A percentile compares a stretch with the other conserved stretches of the same genome.
Evolutionary conservation across 495 filamentous ascomycete species (phyloP).

Genomic region (Hypoxylon lienhwacheense): DNA sequence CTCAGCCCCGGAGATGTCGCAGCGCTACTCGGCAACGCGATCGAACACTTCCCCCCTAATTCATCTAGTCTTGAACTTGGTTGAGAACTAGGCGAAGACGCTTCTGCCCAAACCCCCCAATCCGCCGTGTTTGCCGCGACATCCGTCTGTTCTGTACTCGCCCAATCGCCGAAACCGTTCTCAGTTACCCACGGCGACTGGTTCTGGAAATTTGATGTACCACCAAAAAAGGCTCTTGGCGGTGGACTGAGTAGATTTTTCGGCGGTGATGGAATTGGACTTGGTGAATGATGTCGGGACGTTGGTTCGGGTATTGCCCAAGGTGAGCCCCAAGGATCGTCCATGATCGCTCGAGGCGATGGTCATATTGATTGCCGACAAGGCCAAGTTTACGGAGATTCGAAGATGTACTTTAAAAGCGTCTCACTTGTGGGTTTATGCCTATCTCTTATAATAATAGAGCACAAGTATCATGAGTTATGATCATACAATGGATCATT

Average conservation of each 20-base stretch:
- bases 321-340: constrained; percentile 61
- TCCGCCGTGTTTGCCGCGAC: constrained; percentile 30
- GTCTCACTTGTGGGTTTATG: neutral
- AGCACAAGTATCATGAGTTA: constrained; percentile 3
- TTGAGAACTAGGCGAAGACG: constrained; percentile 40
- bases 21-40: constrained; percentile 46
- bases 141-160: constrained; percentile 30
- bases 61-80: constrained; percentile 36
- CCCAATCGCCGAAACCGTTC: constrained; percentile 48
- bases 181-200: constrained; percentile 54
- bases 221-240: constrained; percentile 49
- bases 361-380: constrained; percentile 31
- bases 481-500: no score
- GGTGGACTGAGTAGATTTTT: constrained; percentile 48
- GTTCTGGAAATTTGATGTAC: constrained; percentile 34
- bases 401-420: neutral
- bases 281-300: constrained; percentile 32
- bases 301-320: constrained; percentile 46
- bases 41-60: constrained; percentile 40
- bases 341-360: constrained; percentile 47
- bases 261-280: constrained; percentile 36
- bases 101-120: constrained; percentile 45
- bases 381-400: neutral
- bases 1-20: constrained; percentile 37
- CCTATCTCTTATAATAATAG: constrained; percentile 12